Base-by-base conservation (phyloP, 805 yeast genomes). In the Komagataella phaffii region DNA sequence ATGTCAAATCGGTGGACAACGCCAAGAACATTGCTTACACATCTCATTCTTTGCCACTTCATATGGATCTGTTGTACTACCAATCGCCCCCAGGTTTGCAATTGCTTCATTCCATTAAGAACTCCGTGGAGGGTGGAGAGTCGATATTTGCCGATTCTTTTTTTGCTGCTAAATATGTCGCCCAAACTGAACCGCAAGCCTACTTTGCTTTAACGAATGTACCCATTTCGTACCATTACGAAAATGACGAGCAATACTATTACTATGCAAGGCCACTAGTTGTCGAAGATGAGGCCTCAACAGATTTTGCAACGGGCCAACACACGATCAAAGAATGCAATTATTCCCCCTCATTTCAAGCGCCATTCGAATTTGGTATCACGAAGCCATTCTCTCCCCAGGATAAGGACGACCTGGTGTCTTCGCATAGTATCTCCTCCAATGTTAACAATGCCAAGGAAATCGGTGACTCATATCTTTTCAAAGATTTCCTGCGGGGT, bases 31-130 rank as follows among this genome's bases (percentile, higher is more conserved):
- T 85, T 50, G 90, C 90, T 3, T 78, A 83, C 59, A 81, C 93
- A 3, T 71, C 74, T 49, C 72, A 71, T 7, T 76, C 76, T 57
- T 70, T 86, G 45, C 89, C 89, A 2, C 69, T 85, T 49, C 95
- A 85, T 58, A 85, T 83, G 84, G 93, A 86, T 59, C 70, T 85
- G 23, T 71, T 81, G 48, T 85, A 85, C 65, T 80, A 84, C 60
- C 90, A 85, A 61, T 79, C 88, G 8, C 90, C 90, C 2, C 95
- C 95, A 1, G 91, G 91, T 0, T 66, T 85, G 47, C 90, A 85
- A 63, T 62, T 83, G 45, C 69, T 85, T 47, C 93, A 85, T 57
- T 73, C 77, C 51, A 73, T 80, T 44, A 64, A 71, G 49, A 78
- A 79, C 58, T 66, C 75, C 10, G 76, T 83, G 8, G 57, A 57